Percentiles rank a stretch among this genome's conserved stretches.
Evolutionary conservation across 2,329 filamentous ascomycete genomes (phyloP).

Genomic region (Cladophialophora bantiana): DNA sequence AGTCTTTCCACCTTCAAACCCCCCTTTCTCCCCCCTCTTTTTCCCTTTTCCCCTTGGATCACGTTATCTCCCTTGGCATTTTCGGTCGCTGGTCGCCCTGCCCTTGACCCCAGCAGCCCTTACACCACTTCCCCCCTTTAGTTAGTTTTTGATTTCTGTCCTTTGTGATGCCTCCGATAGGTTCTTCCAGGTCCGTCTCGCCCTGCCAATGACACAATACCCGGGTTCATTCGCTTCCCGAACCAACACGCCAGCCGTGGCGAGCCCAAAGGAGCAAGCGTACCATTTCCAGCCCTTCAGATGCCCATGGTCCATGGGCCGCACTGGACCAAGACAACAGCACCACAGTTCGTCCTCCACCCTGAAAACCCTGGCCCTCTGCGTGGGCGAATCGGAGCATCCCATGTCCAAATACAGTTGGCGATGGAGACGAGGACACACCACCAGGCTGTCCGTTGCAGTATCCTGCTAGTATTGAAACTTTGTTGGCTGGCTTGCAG

Average conservation of each 20-base stretch:
- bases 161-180: conserved; percentile 11
- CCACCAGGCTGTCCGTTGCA: conserved; percentile 22
- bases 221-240: conserved; percentile 11
- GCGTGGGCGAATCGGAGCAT: neutral
- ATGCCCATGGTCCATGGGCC: neutral
- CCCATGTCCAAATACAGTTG: neutral
- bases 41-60: neutral
- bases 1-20: too few species aligned
- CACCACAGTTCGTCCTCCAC: neutral
- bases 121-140: conserved; percentile 15
- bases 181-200: conserved; percentile 14
- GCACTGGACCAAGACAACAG: neutral
- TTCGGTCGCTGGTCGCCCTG: neutral
- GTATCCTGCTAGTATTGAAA: conserved; percentile 2
- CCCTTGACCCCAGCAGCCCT: neutral
- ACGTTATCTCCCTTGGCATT: neutral
- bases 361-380: neutral
- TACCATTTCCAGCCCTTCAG: conserved; percentile 1
- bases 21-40: neutral
- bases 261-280: conserved; percentile 20
- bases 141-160: conserved; percentile 14
- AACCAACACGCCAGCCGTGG: conserved; percentile 14
- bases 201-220: conserved; percentile 23
- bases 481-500: neutral
- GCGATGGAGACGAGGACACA: conserved; percentile 7